Base-by-base conservation (phyloP, 768 basidiomycete species). In the Cystofilobasidium ferigula region DNA sequence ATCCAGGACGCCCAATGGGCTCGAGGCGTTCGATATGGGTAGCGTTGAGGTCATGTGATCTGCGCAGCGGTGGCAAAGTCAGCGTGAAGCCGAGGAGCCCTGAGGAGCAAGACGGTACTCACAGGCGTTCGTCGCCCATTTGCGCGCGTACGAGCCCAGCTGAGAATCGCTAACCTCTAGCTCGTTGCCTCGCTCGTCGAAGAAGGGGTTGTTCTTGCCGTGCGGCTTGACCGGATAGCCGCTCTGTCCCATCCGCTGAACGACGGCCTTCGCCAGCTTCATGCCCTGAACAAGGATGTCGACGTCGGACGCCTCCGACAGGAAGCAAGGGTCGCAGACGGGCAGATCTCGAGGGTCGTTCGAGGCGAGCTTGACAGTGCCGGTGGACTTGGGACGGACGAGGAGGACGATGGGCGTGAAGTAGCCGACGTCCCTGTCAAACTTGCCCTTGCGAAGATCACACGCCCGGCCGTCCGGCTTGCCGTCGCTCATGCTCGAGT, bases 341-440 rank as follows among this genome's bases (percentile, higher is more conserved):
- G 67, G 67, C 16, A 45, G 30, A 1, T 68, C 56, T 14, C 54
- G 38, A 13, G 61, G 61, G 35, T 57, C 30, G 26, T 22, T 20
- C 0, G 67, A 68, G 20, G 42, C 40, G 53, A 68, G 62, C 24
- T 16, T 62, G 67, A 68, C 35, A 48, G 32, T 30, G 26, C 67
- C 67, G 22, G 38, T 58, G 8, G 60, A 62, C 32, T 62, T 62
- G 0, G 67, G 67, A 1, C 40, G 43, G 45, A 68, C 57, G 40
- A 62, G 56, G 18, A 68, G 47, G 45, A 63, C 56, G 62, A 68
- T 68, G 1, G 67, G 67, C 63, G 67, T 68, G 35, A 68, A 63
- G 48, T 68, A 68, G 14, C 67, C 67, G 30, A 51, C 53, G 3
- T 18, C 28, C 53, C 63, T 68, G 57, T 68, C 62, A 57, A 62